Conservation (phyloP, 495 filamentous ascomycete species). For the Bathelium albidoporum region DNA sequence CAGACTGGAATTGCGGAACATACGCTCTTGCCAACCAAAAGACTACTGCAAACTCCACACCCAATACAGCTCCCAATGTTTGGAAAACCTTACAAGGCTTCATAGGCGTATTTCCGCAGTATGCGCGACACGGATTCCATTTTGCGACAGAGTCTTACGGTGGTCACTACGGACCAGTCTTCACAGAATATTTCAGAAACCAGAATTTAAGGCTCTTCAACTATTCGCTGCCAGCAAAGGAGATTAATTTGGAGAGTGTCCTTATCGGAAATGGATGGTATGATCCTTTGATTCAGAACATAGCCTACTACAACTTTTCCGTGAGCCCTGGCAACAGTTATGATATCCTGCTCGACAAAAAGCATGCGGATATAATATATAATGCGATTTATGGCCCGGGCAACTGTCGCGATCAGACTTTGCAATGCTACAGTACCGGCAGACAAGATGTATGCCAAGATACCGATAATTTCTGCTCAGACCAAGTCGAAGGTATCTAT, state of each 20-base stretch:
- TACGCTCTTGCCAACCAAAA: conserved; percentile 41
- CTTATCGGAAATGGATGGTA: conserved; percentile 51
- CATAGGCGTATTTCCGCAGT: conserved; percentile 53
- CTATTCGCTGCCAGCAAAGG: conserved; percentile 24
- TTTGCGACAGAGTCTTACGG: conserved; percentile 55
- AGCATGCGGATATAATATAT: conserved; percentile 36
- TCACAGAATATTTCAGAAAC: conserved; percentile 29
- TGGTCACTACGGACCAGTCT: conserved; percentile 57
- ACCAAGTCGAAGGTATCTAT: conserved; percentile 43
- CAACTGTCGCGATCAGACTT: conserved; percentile 52
- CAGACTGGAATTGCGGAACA: conserved; percentile 39
- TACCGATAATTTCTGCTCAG: conserved; percentile 46
- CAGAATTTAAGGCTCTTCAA: neutral
- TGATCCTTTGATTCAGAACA: conserved; percentile 51
- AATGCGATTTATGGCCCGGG: conserved; percentile 51
- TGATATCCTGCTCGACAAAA: conserved; percentile 33
- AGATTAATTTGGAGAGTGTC: conserved; percentile 46
- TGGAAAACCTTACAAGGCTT: conserved; percentile 54
- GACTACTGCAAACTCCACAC: conserved; percentile 45
- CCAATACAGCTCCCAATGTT: conserved; percentile 45
- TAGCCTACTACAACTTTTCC: conserved; percentile 56
- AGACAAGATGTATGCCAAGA: conserved; percentile 39
- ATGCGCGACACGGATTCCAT: conserved; percentile 46
- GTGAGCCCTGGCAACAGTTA: conserved; percentile 48
- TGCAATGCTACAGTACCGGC: conserved; percentile 38